phyloP scores from a whole-genome alignment of 441 rosid species.

The Euphorbia celastroides region DNA sequence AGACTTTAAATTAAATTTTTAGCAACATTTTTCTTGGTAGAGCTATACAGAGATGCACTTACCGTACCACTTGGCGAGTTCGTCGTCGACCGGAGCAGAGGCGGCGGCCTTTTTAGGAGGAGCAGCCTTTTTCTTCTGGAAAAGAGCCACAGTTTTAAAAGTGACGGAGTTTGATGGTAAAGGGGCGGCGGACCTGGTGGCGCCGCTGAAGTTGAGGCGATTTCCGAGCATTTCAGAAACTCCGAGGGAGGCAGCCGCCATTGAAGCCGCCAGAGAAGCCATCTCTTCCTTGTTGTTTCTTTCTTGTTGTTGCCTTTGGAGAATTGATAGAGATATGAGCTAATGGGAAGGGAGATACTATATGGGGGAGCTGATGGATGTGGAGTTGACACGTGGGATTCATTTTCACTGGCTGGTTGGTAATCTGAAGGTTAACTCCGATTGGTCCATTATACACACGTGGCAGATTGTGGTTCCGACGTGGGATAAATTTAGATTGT shows the following conservation, averaged over 20 bases:
- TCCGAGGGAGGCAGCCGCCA: conserved; percentile 67
- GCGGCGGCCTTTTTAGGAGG: conserved; percentile 52
- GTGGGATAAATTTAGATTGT: conserved; percentile 27
- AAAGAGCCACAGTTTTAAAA: conserved; percentile 71
- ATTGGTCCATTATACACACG: conserved; percentile 42
- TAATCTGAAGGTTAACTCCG: conserved; percentile 47
- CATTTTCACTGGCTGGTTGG: conserved; percentile 24
- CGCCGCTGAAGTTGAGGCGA: conserved; percentile 55
- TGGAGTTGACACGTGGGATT: conserved; percentile 42
- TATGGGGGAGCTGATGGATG: conserved; percentile 56
- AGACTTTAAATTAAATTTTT: no score
- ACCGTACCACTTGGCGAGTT: conserved; percentile 99
- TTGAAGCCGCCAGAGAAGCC: conserved; percentile 54
- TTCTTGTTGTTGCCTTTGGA: background rate
- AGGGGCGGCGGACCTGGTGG: conserved; percentile 47
- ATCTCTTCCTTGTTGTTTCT: conserved; percentile 12
- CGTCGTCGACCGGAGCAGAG: conserved; percentile 45
- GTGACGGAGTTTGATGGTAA: conserved; percentile 46
- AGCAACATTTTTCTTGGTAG: no score
- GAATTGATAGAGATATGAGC: background rate
- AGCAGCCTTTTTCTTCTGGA: conserved; percentile 73
- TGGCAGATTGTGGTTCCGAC: conserved; percentile 47
- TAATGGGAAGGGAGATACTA: conserved; percentile 28
- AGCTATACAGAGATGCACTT: conserved; percentile 22
- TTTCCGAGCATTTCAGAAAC: conserved; percentile 82